Percentiles rank a stretch among this genome's conserved stretches.
These are phyloP conservation scores for Solanum verrucosum DNA, from an alignment of 257 asterid species.

Conservation along the genomic window DNA sequence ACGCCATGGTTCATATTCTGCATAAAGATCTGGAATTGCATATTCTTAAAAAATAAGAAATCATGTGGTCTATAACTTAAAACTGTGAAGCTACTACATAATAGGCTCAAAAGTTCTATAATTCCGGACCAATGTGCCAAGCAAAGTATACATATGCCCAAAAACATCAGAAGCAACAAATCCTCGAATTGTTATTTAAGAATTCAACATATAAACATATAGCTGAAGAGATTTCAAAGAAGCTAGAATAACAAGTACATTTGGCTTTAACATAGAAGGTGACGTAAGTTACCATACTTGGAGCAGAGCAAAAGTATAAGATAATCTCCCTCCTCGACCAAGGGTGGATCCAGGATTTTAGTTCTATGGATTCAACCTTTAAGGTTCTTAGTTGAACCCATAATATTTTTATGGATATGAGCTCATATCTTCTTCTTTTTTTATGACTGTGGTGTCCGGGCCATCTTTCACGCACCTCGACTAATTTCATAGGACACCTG, in stretches of 20 bases:
- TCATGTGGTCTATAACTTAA: not conserved
- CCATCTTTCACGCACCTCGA: accelerated
- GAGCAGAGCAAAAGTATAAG: not conserved
- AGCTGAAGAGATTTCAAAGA: not conserved
- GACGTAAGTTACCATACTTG: not conserved
- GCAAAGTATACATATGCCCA: not conserved
- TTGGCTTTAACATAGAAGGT: not conserved
- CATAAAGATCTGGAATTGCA: not conserved
- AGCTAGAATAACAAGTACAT: not conserved
- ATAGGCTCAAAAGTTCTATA: not conserved
- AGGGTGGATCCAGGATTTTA: not conserved
- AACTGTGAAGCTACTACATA: not conserved
- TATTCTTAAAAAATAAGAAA: not conserved
- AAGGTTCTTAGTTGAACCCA: not conserved
- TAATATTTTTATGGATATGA: not conserved
- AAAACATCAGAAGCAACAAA: not conserved
- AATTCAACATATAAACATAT: not conserved
- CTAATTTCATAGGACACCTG: not conserved
- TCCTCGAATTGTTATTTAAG: not conserved
- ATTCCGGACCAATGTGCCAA: not conserved
- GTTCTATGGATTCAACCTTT: not conserved
- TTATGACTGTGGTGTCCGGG: accelerated
- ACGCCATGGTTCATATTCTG: not conserved
- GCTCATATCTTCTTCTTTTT: accelerated
- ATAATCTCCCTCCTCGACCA: not conserved